Evolutionary conservation across 805 yeast genomes (phyloP).

Genomic region (Suhomyces sp.): DNA sequence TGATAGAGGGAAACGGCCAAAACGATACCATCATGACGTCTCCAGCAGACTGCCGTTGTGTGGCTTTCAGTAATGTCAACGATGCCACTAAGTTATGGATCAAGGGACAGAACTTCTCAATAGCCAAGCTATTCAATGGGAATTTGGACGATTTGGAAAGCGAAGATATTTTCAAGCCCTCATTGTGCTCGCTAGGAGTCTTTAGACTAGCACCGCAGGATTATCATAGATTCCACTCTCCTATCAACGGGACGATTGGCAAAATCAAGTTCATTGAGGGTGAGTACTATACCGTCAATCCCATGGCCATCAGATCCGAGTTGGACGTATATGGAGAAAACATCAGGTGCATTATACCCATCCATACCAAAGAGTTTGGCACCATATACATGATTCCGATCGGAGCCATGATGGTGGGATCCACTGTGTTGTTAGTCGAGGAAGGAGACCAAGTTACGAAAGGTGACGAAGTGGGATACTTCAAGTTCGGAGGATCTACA

Average conservation of each 20-base stretch:
- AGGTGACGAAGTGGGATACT: constrained; percentile 88
- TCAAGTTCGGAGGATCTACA: constrained; percentile 96
- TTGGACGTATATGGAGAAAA: constrained; percentile 94
- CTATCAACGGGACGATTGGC: constrained; percentile 73
- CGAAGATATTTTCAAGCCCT: constrained; percentile 30
- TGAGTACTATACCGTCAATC: constrained; percentile 93
- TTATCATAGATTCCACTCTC: constrained; percentile 89
- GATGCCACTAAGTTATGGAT: constrained; percentile 81
- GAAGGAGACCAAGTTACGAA: constrained; percentile 57
- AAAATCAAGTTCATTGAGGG: constrained; percentile 73
- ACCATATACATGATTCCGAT: constrained; percentile 73
- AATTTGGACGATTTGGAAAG: constrained; percentile 42
- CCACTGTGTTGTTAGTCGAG: constrained; percentile 67
- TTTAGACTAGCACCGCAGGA: constrained; percentile 96
- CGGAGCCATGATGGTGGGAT: constrained; percentile 99
- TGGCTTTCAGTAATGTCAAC: constrained; percentile 58
- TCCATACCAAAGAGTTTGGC: constrained; percentile 76
- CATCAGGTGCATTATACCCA: constrained; percentile 72
- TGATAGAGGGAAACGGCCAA: constrained; percentile 51
- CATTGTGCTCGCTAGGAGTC: constrained; percentile 62
- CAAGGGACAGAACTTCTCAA: constrained; percentile 74
- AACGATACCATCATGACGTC: constrained; percentile 55
- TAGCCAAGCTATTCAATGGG: constrained; percentile 56
- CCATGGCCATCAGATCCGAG: constrained; percentile 90
- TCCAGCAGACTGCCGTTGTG: constrained; percentile 86